Base-by-base conservation (phyloP, 768 basidiomycete species). In the Boletus rex-veris region DNA sequence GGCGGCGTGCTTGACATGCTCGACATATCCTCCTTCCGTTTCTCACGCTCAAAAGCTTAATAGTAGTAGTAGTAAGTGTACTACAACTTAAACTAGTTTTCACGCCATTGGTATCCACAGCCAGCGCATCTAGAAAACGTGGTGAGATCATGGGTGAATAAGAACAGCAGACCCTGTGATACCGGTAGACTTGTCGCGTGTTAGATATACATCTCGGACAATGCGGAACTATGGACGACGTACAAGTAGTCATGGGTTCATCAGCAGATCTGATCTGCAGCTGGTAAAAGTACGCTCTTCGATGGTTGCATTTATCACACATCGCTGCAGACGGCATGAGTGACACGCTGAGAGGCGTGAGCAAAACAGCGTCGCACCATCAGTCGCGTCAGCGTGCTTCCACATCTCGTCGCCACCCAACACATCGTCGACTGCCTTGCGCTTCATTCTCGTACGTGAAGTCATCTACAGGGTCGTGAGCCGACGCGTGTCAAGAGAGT, bases 381-480 rank as follows among this genome's bases (percentile, higher is more conserved):
- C 79, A 0, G 89, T 93, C 45, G 86, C 83, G 70, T 96, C 95
- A 3, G 94, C 95, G 69, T 97, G 90, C 52, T 86, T 88, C 92
- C 95, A 97, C 72, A 85, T 85, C 55, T 92, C 91, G 36, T 91
- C 92, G 4, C 92, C 94, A 47, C 96, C 97, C 26, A 98, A 76
- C 7, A 99, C 95, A 64, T 98, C 97, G 67, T 99, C 97, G 12
- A 93, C 88, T 61, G 86, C 81, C 64, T 98, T 98, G n/a, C 90
- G 80, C 60, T 85, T 86, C 47, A 97, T 76, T 52, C 83, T 82
- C 28, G 88, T 93, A 42, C 95, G 78, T 48, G 92, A 90, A 7
- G 94, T 97, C 84, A 97, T 94, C 91, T 97, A 18, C 9, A 5
- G 12, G n/a, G 7, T 7, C 5, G 45, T 56, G 8, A 46, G 19